Conservation (phyloP, 257 asterid genomes). For the Lycium barbarum region DNA sequence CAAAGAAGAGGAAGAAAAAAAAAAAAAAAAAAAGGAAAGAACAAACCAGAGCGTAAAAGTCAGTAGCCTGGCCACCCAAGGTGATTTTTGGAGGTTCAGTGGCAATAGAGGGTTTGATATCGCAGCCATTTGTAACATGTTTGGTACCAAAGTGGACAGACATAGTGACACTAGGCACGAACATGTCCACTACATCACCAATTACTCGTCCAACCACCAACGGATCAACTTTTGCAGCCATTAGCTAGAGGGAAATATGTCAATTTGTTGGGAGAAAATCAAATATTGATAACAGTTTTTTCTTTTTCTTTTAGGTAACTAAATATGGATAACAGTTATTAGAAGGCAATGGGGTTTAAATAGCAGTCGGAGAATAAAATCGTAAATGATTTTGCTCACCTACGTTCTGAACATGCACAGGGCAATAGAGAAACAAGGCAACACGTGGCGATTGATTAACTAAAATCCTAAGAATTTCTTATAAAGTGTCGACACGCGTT, state of each 20-base stretch:
- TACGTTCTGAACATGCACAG: conserved; percentile 57
- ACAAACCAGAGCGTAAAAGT: conserved; percentile 62
- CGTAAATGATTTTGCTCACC: conserved; percentile 33
- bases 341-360: not conserved
- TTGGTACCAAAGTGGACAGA: conserved; percentile 54
- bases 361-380: conserved; percentile 26
- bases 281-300: not conserved
- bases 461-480: conserved; percentile 1
- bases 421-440: conserved; percentile 40
- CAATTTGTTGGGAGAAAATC: too few species aligned
- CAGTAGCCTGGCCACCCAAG: conserved; percentile 49
- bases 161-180: conserved; percentile 62
- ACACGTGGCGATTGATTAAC: conserved; percentile 45
- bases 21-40: not conserved
- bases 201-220: conserved; percentile 63
- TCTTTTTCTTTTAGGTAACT: not conserved
- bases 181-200: conserved; percentile 73
- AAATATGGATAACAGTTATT: not conserved
- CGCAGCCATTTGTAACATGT: conserved; percentile 69
- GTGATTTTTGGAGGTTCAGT: conserved; percentile 50
- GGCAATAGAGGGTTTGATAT: conserved; percentile 63
- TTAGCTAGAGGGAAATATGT: not conserved
- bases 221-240: conserved; percentile 58
- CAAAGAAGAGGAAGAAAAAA: not conserved
- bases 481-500: conserved; percentile 27